phyloP scores from a whole-genome alignment of 225 moss, liverwort and hornwort species.

The Polytrichum commune region DNA sequence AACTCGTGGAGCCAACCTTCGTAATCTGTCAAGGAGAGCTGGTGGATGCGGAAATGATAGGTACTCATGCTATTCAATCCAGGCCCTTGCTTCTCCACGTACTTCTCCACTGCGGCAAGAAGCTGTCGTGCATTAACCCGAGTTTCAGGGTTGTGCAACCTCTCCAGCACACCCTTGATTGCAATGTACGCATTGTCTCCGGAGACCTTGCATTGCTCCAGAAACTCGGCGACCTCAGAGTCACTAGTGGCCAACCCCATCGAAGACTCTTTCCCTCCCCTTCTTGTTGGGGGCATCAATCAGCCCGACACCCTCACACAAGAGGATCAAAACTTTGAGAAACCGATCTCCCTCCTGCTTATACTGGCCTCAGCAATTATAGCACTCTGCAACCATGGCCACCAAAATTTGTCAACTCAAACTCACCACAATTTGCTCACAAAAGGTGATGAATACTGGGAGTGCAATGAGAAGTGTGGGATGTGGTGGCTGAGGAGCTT shows the following conservation, averaged over 20 bases:
- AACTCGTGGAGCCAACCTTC: slow-evolving; percentile 41
- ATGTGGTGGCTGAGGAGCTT: no score
- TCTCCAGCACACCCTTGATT: slow-evolving; percentile 75
- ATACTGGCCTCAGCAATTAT: no score
- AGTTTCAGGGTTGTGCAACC: slow-evolving; percentile 54
- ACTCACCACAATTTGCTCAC: no score
- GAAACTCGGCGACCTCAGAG: slow-evolving; percentile 61
- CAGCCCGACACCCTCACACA: no score
- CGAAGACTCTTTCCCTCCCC: no score
- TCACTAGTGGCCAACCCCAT: slow-evolving; percentile 20
- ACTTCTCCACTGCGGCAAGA: slow-evolving; percentile 62
- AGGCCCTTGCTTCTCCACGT: slow-evolving; percentile 50
- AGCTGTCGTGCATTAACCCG: slow-evolving; percentile 68
- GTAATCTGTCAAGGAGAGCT: slow-evolving; percentile 78
- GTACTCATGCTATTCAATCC: slow-evolving; percentile 54
- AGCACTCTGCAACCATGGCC: no score
- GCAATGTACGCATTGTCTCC: slow-evolving; percentile 84
- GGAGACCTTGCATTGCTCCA: slow-evolving; percentile 78
- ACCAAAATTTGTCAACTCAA: no score
- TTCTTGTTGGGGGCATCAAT: no score
- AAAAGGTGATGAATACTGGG: no score
- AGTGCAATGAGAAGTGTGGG: no score
- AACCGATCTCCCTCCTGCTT: no score
- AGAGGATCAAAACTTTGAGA: no score
- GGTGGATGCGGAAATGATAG: slow-evolving; percentile 85